Evolutionary conservation across 1,139 yeast species (phyloP), one percentile per base, ranked within the genome.

Genomic region (Taphrina sp.): DNA sequence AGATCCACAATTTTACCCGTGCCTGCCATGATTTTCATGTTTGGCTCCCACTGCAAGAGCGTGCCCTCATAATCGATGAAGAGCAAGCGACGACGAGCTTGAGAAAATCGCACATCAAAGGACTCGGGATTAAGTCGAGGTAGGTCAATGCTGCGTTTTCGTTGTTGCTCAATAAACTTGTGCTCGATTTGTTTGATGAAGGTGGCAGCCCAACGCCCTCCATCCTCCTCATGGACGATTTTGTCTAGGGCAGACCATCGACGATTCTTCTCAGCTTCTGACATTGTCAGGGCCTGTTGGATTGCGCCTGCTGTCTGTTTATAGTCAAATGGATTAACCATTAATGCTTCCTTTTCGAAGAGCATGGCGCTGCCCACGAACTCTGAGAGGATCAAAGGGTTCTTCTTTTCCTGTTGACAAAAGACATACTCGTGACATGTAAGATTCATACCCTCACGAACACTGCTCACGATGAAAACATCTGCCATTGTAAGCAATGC

Each of bases 371-470:
- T 85, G 0, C 98, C 98, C 0, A 96, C 89, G 64, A 94, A 92
- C 35, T 92, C 99, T 36, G 95, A 85, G 59, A 92, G 71, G 58
- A 92, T 77, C 62, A 92, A 76, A 0, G 97, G 96, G 0, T 96
- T 85, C 62, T 85, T 81, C 12, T 59, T 56, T 26, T 76, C 73
- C 22, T 52, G 52, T 2, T 95, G 80, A 23, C 95, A 88, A 57
- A 83, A 83, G 35, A 89, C 79, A 67, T 85, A 94, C 68, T 92
- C 98, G 66, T 94, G 98, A 65, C 96, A 89, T 0, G 98, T 89
- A 66, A 92, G 74, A 66, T 92, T 92, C 86, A 92, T 85, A 17
- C 98, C 98, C 69, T 94, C 99, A 67, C 98, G 81, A 76, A 92
- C 79, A 1, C 96, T 85, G 3, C 95, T 82, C 2, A 92, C 96